Percentiles rank a stretch among this genome's conserved stretches.
phyloP scores from a whole-genome alignment of 1,139 yeast species.

The Debaryomyces fabryi region DNA sequence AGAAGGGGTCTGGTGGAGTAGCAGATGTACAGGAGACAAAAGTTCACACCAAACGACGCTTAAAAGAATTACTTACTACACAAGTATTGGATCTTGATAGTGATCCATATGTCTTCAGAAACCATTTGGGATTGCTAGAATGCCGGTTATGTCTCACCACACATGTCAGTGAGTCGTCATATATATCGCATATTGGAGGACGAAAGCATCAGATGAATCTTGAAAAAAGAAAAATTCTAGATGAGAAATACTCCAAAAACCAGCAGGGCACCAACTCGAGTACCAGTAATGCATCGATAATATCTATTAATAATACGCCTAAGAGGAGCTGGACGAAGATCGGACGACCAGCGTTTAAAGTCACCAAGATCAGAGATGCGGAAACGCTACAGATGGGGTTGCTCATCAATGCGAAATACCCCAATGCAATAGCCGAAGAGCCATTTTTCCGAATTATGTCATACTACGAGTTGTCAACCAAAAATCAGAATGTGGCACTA shows the following conservation, averaged over 20 bases:
- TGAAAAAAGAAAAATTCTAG: slow-evolving; percentile 55
- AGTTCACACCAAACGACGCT: slow-evolving; percentile 64
- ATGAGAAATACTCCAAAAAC: slow-evolving; percentile 31
- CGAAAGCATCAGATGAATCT: slow-evolving; percentile 71
- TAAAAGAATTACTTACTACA: slow-evolving; percentile 63
- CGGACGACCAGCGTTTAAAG: slow-evolving; percentile 71
- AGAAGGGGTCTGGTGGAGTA: slow-evolving; percentile 66
- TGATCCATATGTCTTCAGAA: slow-evolving; percentile 77
- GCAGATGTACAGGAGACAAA: slow-evolving; percentile 72
- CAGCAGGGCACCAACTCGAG: slow-evolving; percentile 12
- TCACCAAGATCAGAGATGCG: slow-evolving; percentile 68
- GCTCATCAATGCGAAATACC: slow-evolving; percentile 57
- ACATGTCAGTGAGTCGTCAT: slow-evolving; percentile 75
- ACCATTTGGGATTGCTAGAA: slow-evolving; percentile 74
- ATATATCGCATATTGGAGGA: slow-evolving; percentile 79
- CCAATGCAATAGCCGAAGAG: slow-evolving; percentile 47
- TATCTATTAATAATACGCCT: slow-evolving; percentile 34
- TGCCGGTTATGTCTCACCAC: slow-evolving; percentile 77
- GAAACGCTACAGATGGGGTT: slow-evolving; percentile 61
- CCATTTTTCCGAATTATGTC: slow-evolving; percentile 79
- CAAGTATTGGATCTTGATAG: slow-evolving; percentile 64
- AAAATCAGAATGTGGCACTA: slow-evolving; percentile 33
- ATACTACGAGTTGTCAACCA: slow-evolving; percentile 62
- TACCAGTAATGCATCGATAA: slow-evolving; percentile 9
- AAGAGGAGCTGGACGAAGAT: slow-evolving; percentile 61